Evolutionary conservation across 768 basidiomycete genomes (phyloP).

Genomic region (Holtermanniella nyarrowii): DNA sequence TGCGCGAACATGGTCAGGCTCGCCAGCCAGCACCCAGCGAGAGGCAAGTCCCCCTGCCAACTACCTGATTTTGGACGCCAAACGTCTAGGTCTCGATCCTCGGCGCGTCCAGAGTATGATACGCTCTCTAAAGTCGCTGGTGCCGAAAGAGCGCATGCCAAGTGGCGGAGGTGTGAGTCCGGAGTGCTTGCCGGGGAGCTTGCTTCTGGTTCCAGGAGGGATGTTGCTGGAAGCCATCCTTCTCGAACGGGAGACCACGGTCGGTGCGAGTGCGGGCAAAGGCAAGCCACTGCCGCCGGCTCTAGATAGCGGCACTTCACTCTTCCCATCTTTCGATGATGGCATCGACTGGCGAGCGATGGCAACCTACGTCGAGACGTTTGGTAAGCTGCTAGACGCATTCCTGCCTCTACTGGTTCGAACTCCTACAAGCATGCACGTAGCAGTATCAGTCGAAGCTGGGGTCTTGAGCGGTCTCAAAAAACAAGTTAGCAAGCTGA

Average conservation of each 20-base stretch:
- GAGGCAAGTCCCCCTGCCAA: background rate
- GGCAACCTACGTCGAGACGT: background rate
- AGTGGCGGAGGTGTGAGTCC: background rate
- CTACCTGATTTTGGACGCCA: background rate
- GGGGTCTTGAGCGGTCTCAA: background rate
- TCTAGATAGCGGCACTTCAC: background rate
- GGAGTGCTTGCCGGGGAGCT: background rate
- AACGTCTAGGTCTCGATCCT: background rate
- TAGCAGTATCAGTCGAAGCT: background rate
- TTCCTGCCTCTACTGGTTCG: background rate
- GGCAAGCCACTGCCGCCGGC: background rate
- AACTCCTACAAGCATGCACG: background rate
- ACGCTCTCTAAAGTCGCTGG: background rate
- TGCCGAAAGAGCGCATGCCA: background rate
- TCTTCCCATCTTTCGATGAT: background rate
- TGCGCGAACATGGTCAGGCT: background rate
- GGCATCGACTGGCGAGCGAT: background rate
- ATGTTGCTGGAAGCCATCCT: background rate
- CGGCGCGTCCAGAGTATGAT: background rate
- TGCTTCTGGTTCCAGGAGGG: background rate
- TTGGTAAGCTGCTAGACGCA: background rate
- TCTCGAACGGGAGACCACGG: background rate
- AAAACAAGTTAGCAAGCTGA: background rate
- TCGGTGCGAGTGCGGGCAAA: background rate
- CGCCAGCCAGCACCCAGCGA: background rate